Conservation (phyloP, 129 eudicot genomes). For the Gnaphalium uliginosum region DNA sequence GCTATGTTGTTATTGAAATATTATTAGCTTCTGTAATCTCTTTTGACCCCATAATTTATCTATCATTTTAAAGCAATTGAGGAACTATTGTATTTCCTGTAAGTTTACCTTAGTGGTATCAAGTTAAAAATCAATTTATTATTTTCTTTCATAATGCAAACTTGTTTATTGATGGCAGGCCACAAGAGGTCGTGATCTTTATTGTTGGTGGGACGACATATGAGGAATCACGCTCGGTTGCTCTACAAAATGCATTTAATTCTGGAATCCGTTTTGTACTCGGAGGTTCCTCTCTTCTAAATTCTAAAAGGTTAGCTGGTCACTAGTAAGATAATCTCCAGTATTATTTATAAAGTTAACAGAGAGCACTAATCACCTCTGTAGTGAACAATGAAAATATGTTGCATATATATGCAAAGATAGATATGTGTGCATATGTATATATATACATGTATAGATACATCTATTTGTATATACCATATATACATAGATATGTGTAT, state of each 20-base stretch:
- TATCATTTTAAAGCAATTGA: not conserved
- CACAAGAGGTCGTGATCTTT: constrained; percentile 89
- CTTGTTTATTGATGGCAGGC: constrained; percentile 50
- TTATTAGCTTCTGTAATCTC: not conserved
- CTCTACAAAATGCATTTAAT: constrained; percentile 71
- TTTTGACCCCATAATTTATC: not conserved
- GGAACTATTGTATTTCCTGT: not conserved
- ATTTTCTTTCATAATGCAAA: not conserved
- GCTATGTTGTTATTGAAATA: not conserved
- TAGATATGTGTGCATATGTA: not conserved
- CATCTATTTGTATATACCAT: not conserved
- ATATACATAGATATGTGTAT: not conserved
- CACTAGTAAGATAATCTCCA: not conserved
- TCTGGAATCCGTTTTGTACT: constrained; percentile 90
- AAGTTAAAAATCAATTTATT: not conserved
- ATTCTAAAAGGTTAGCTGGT: constrained; percentile 75
- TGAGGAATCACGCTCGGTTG: constrained; percentile 89
- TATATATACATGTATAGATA: not conserved
- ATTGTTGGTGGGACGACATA: constrained; percentile 95
- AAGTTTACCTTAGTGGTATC: not conserved
- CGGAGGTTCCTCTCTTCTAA: constrained; percentile 84
- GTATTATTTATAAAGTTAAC: not conserved
- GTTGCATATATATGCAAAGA: not conserved
- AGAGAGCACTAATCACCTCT: not conserved
- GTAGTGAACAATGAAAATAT: not conserved